Evolutionary conservation across 306 rosid species (phyloP).

Genomic region (Dalbergia cultrata): DNA sequence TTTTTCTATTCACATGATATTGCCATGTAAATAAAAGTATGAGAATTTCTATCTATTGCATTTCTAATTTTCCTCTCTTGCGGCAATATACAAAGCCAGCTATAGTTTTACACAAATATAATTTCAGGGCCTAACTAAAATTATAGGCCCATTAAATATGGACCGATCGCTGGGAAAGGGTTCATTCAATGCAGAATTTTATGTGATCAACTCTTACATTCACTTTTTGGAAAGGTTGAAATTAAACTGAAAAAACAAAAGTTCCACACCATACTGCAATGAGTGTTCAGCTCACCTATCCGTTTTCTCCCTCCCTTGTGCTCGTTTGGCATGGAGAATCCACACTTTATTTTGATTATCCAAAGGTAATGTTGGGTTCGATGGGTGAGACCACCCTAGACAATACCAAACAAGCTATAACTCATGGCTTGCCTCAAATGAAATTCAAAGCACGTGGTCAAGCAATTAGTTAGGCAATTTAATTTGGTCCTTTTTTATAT

Average conservation of each 20-base stretch:
- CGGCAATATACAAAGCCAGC: no score
- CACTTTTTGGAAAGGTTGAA: no score
- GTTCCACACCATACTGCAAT: neutral
- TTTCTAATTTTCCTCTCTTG: no score
- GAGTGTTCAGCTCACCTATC: neutral
- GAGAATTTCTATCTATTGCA: no score
- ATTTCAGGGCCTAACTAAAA: no score
- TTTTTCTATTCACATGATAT: no score
- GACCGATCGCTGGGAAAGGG: no score
- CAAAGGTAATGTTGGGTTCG: neutral
- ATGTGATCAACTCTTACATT: neutral
- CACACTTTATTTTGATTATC: neutral
- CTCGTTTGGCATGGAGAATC: neutral
- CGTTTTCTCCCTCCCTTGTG: neutral
- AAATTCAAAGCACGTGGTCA: slow-evolving; percentile 14
- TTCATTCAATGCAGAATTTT: no score
- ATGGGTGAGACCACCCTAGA: neutral
- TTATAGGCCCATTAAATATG: no score
- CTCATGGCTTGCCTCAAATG: neutral
- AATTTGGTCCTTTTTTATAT: neutral
- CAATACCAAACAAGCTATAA: neutral
- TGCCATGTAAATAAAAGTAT: no score
- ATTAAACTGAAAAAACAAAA: neutral
- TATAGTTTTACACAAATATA: no score
- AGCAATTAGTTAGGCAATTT: slow-evolving; percentile 31